These are phyloP conservation scores for Debaryomycetaceae sp. DNA, from an alignment of 1,139 yeast genomes.

Conservation along the genomic window DNA sequence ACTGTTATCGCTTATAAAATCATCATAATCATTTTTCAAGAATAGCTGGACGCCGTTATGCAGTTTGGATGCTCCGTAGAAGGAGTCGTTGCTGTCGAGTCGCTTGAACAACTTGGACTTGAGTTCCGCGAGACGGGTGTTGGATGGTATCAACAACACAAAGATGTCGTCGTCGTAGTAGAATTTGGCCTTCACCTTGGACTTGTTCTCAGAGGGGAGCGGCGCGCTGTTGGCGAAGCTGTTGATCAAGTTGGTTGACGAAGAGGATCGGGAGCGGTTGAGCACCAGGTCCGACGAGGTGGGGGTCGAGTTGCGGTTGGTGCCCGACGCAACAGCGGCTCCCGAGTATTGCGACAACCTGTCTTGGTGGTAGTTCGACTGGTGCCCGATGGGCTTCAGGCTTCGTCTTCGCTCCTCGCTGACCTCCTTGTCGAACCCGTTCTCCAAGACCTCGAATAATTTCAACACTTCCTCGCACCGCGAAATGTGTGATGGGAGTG, in stretches of 20 bases:
- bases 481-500: conserved; percentile 75
- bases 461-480: conserved; percentile 64
- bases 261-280: conserved; percentile 12
- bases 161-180: conserved; percentile 88
- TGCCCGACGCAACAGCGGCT: conserved; percentile 15
- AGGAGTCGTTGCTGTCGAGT: conserved; percentile 29
- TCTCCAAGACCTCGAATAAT: conserved; percentile 66
- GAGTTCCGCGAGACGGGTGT: conserved; percentile 58
- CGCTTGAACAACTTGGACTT: conserved; percentile 65
- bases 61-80: not conserved
- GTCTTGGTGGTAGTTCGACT: conserved; percentile 42
- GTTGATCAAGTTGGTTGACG: conserved; percentile 11
- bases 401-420: conserved; percentile 23
- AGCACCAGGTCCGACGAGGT: conserved; percentile 23
- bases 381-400: conserved; percentile 40
- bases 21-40: conserved; percentile 43
- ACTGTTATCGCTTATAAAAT: conserved; percentile 30
- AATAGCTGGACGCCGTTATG: conserved; percentile 23
- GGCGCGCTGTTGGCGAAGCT: conserved; percentile 3
- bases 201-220: conserved; percentile 8
- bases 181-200: conserved; percentile 69
- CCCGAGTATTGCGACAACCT: conserved; percentile 42
- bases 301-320: conserved; percentile 10
- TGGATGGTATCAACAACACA: conserved; percentile 72
- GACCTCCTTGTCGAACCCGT: conserved; percentile 53